Conservation (phyloP, 257 asterid species). For the Prunella vulgaris region DNA sequence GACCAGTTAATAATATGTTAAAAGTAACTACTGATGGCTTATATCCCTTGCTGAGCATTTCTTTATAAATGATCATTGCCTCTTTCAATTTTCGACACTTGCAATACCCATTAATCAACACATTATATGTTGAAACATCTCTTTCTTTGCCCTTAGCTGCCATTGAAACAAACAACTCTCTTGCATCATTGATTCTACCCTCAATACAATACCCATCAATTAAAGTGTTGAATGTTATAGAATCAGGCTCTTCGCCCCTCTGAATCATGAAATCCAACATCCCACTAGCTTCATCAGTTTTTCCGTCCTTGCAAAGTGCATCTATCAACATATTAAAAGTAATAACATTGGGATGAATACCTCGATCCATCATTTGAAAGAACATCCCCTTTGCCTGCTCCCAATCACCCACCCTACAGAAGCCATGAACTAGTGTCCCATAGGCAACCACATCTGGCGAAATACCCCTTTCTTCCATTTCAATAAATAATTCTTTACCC, state of each 20-base stretch:
- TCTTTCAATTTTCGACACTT: slow-evolving; percentile 39
- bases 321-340: slow-evolving; percentile 49
- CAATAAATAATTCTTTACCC: slow-evolving; percentile 46
- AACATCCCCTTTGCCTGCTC: slow-evolving; percentile 51
- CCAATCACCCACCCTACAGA: slow-evolving; percentile 46
- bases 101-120: slow-evolving; percentile 66
- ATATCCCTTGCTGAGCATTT: slow-evolving; percentile 47
- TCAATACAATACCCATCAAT: slow-evolving; percentile 55
- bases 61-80: slow-evolving; percentile 48
- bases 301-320: slow-evolving; percentile 61
- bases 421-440: slow-evolving; percentile 47
- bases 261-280: slow-evolving; percentile 54
- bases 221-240: slow-evolving; percentile 49
- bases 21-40: slow-evolving; percentile 48
- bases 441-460: slow-evolving; percentile 52
- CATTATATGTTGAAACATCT: slow-evolving; percentile 38
- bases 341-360: slow-evolving; percentile 56
- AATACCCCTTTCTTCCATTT: slow-evolving; percentile 57
- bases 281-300: slow-evolving; percentile 49
- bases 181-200: slow-evolving; percentile 51
- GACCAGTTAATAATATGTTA: slow-evolving; percentile 50
- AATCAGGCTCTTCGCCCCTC: slow-evolving; percentile 62
- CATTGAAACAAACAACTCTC: slow-evolving; percentile 48
- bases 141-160: slow-evolving; percentile 41
- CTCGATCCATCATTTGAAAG: slow-evolving; percentile 57